Base-by-base conservation (phyloP, 2,329 filamentous ascomycete genomes). In the Trichoderma gracile region DNA sequence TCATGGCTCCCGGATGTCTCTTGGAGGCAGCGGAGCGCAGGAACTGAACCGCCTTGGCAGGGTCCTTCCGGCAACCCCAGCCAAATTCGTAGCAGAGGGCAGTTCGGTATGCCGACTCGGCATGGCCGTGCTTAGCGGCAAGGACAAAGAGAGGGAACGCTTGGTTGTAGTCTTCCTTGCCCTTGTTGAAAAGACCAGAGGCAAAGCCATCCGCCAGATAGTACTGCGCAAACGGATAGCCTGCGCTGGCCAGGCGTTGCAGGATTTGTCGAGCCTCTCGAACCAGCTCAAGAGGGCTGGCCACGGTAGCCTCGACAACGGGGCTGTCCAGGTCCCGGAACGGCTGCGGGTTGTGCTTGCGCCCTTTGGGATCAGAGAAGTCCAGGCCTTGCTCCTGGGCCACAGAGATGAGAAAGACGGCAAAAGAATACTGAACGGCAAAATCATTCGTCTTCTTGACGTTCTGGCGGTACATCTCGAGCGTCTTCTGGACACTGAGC, bases 21-120 rank as follows among this genome's bases (percentile, higher is more conserved):
- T 97, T 98, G 7, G 93, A 91, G 2, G 95, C 93, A 10, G 93
- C 91, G 67, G 90, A 89, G 62, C 94, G 89, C 73, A 97, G 90
- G 76, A 95, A 99, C 74, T 98, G 93, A 1, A 96, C 91, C 49
- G 95, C 94, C 78, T 97, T 97, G 56, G 90, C 87, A 64, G 91
- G 90, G 72, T 97, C 93, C 72, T 92, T 92, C 64, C 92, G 88
- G 72, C 90, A 96, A 46, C 95, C 95, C 95, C 95, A 99, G 67
- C 93, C 95, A 77, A 97, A 98, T 77, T 99, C 95, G 79, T 98
- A 98, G 80, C 93, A 97, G 63, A 99, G 82, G 17, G 91, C 95
- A 59, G 94, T 90, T 63, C 95, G 90, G 78, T 97, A 99, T 42
- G 89, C 93, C 64, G 95, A 95, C 80, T 99, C 95, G 54, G 95